These are phyloP conservation scores for Chalciporus piperatoides DNA, from an alignment of 1,284 basidiomycete species.

Conservation along the genomic window DNA sequence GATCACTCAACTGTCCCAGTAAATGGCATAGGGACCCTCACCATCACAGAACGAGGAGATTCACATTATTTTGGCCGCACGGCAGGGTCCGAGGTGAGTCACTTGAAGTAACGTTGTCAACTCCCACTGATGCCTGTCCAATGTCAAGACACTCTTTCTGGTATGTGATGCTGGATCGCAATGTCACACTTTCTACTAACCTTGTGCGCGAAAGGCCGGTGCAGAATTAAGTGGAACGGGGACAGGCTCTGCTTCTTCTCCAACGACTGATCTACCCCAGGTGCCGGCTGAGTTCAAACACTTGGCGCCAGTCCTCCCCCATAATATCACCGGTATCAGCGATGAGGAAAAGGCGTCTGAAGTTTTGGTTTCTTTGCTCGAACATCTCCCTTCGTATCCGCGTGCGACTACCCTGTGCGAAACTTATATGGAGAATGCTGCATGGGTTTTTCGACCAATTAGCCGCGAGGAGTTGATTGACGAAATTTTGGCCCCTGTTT, in stretches of 20 bases:
- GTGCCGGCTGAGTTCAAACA: conserved; percentile 41
- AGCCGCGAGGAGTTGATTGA: conserved; percentile 64
- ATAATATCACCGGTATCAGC: conserved; percentile 37
- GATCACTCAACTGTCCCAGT: conserved; percentile 35
- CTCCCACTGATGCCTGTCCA: conserved; percentile 10
- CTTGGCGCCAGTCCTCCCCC: conserved; percentile 45
- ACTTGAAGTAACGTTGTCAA: neutral
- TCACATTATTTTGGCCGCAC: conserved; percentile 70
- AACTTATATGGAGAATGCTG: conserved; percentile 60
- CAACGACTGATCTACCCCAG: conserved; percentile 34
- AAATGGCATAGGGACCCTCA: conserved; percentile 55
- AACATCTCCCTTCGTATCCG: conserved; percentile 49
- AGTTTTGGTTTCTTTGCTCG: conserved; percentile 41
- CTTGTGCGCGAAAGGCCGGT: conserved; percentile 39
- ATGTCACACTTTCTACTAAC: conserved; percentile 7
- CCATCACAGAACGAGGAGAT: conserved; percentile 57
- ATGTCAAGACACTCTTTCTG: conserved; percentile 25
- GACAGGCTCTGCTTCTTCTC: conserved; percentile 21
- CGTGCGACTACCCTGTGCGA: conserved; percentile 64
- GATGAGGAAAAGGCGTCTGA: conserved; percentile 31
- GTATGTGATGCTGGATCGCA: conserved; percentile 24
- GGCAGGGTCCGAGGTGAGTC: conserved; percentile 48
- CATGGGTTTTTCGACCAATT: conserved; percentile 59
- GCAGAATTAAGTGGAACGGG: conserved; percentile 41
- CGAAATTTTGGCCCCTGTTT: conserved; percentile 57